These are phyloP conservation scores for Trypanosoma theileri DNA, from an alignment of 208 protist species.

Conservation along the genomic window DNA sequence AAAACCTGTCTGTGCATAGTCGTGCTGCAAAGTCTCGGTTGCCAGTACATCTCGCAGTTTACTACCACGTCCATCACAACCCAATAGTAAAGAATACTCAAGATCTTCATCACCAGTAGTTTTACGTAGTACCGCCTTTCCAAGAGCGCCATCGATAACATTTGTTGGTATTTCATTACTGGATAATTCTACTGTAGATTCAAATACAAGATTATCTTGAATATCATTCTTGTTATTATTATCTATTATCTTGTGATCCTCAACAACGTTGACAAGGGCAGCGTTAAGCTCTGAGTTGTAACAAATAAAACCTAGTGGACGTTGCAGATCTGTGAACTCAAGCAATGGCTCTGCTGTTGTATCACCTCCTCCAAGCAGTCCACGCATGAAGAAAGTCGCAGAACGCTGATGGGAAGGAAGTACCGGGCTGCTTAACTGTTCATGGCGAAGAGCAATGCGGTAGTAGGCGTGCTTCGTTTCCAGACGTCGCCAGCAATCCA, in stretches of 20 bases:
- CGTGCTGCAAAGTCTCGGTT: slow-evolving; percentile 61
- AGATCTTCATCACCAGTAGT: slow-evolving; percentile 24
- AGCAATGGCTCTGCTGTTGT: slow-evolving; percentile 58
- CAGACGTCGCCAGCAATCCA: slow-evolving; percentile 63
- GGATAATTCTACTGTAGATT: slow-evolving; percentile 47
- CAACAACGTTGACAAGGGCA: slow-evolving; percentile 59
- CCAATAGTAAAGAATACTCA: slow-evolving; percentile 64
- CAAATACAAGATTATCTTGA: slow-evolving; percentile 51
- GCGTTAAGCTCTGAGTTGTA: slow-evolving; percentile 77
- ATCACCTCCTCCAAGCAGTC: slow-evolving; percentile 34
- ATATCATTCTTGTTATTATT: neutral
- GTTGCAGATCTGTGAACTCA: slow-evolving; percentile 80
- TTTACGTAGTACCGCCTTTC: slow-evolving; percentile 32
- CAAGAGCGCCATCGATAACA: slow-evolving; percentile 52
- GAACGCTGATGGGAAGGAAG: slow-evolving; percentile 41
- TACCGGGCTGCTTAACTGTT: slow-evolving; percentile 67
- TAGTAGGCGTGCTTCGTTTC: slow-evolving; percentile 87
- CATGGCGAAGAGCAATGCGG: slow-evolving; percentile 83
- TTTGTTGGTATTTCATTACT: slow-evolving; percentile 29
- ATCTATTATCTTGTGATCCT: slow-evolving; percentile 33
- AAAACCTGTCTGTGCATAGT: slow-evolving; percentile 83
- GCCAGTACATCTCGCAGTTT: slow-evolving; percentile 61
- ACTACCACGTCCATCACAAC: slow-evolving; percentile 83
- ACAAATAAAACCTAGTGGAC: slow-evolving; percentile 81
- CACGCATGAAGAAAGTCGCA: slow-evolving; percentile 58